Evolutionary conservation across 2,329 filamentous ascomycete genomes (phyloP).

Genomic region (Amauroascus verrucosus): DNA sequence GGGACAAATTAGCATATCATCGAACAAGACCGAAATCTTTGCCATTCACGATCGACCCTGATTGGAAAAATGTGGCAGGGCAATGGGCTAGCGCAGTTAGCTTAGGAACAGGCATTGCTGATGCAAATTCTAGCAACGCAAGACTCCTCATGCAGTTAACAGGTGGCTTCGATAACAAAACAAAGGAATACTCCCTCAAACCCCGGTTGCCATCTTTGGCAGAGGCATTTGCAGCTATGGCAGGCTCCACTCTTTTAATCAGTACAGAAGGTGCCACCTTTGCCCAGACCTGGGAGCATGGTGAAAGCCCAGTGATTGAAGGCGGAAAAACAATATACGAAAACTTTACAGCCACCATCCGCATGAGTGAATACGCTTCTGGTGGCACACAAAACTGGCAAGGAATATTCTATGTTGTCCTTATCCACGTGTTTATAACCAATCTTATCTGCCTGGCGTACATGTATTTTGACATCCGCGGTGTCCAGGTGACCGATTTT

Average conservation of each 20-base stretch:
- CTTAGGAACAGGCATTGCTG: conserved; percentile 46
- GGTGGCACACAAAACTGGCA: conserved; percentile 54
- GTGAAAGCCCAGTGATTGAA: background rate
- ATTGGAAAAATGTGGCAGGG: conserved; percentile 48
- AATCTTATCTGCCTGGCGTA: conserved; percentile 48
- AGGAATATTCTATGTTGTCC: conserved; percentile 55
- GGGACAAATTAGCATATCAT: conserved; percentile 48
- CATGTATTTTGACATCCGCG: conserved; percentile 44
- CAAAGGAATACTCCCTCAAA: conserved; percentile 34
- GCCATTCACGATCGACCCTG: conserved; percentile 24
- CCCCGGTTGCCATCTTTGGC: conserved; percentile 54
- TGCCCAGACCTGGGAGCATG: conserved; percentile 42
- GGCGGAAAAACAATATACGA: conserved; percentile 36
- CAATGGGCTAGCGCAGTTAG: conserved; percentile 48
- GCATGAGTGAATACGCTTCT: conserved; percentile 59
- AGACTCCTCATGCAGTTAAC: conserved; percentile 50
- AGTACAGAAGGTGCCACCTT: conserved; percentile 52
- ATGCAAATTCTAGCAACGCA: conserved; percentile 50
- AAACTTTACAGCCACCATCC: conserved; percentile 53
- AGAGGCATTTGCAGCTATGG: conserved; percentile 62
- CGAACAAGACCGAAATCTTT: conserved; percentile 30
- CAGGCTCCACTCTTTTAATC: conserved; percentile 55
- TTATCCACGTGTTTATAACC: conserved; percentile 57
- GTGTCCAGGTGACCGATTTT: conserved; percentile 63
- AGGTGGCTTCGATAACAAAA: conserved; percentile 27